Evolutionary conservation across 371 early-diverging fungal genomes (phyloP).

Genomic region (Rhizopus microsporus): DNA sequence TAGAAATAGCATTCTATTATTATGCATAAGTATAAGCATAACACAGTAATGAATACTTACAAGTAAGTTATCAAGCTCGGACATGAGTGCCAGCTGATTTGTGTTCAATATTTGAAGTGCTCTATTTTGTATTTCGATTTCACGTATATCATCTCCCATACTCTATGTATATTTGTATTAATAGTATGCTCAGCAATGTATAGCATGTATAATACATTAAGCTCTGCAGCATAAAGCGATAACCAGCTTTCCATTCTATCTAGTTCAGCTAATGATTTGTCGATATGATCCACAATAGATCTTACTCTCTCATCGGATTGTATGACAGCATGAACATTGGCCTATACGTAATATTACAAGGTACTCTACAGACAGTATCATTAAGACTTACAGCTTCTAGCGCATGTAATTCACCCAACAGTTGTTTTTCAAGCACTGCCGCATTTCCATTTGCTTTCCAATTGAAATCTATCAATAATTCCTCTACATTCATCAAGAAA

Average conservation of each 20-base stretch:
- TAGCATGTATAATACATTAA: constrained; percentile 61
- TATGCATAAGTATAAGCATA: constrained; percentile 1
- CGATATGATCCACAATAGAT: constrained; percentile 77
- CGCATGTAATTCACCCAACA: constrained; percentile 68
- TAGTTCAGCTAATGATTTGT: constrained; percentile 76
- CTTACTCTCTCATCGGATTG: constrained; percentile 88
- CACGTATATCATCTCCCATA: constrained; percentile 95
- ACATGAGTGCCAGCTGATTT: constrained; percentile 83
- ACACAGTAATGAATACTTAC: constrained; percentile 36
- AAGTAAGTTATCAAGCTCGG: constrained; percentile 79
- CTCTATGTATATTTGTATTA: constrained; percentile 45
- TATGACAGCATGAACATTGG: constrained; percentile 92
- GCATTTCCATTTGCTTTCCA: constrained; percentile 81
- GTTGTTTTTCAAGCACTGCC: constrained; percentile 64
- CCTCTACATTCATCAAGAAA: constrained; percentile 63
- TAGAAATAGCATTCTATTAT: constrained; percentile 37
- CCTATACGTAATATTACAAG: constrained; percentile 41
- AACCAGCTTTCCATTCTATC: constrained; percentile 87
- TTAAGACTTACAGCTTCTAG: constrained; percentile 66
- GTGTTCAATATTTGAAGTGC: constrained; percentile 84
- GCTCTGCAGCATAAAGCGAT: constrained; percentile 78
- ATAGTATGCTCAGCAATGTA: neutral
- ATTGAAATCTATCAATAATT: constrained; percentile 67
- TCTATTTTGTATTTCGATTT: constrained; percentile 91
- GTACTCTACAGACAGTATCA: neutral